Conservation (phyloP, 2,329 filamentous ascomycete genomes). For the Acephala macrosclerotiorum region DNA sequence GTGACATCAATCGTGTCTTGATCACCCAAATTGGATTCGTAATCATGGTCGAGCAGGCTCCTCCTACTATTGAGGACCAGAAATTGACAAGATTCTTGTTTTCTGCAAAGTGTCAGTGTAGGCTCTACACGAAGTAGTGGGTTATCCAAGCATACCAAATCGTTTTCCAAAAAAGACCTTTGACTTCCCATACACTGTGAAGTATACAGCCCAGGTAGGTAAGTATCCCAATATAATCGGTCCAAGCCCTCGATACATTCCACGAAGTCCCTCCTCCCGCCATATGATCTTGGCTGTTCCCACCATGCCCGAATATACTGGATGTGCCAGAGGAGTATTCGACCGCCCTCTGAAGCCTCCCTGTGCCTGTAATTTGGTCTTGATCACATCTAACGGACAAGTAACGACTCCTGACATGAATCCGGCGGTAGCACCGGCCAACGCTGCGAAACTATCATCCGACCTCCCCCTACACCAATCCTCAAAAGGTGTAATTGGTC, state of each 20-base stretch:
- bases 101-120: constrained; percentile 54
- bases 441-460: constrained; percentile 76
- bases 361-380: constrained; percentile 96
- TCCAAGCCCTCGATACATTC: constrained; percentile 91
- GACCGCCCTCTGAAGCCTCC: constrained; percentile 72
- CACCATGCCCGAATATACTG: constrained; percentile 82
- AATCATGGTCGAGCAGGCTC: constrained; percentile 89
- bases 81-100: constrained; percentile 82
- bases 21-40: constrained; percentile 99
- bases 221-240: constrained; percentile 96
- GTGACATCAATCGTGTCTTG: constrained; percentile 97
- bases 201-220: constrained; percentile 98
- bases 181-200: constrained; percentile 93
- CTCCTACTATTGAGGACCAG: constrained; percentile 89
- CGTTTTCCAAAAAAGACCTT: constrained; percentile 76
- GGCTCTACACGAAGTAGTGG: neutral
- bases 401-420: constrained; percentile 94
- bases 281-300: constrained; percentile 89
- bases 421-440: constrained; percentile 87
- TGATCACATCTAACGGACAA: constrained; percentile 97
- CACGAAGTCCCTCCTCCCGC: constrained; percentile 85
- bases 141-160: constrained; percentile 56
- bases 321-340: constrained; percentile 45
- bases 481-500: constrained; percentile 54
- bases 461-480: constrained; percentile 63